These are phyloP conservation scores for Psilocybe azurescens DNA, from an alignment of 768 basidiomycete genomes.

Conservation along the genomic window DNA sequence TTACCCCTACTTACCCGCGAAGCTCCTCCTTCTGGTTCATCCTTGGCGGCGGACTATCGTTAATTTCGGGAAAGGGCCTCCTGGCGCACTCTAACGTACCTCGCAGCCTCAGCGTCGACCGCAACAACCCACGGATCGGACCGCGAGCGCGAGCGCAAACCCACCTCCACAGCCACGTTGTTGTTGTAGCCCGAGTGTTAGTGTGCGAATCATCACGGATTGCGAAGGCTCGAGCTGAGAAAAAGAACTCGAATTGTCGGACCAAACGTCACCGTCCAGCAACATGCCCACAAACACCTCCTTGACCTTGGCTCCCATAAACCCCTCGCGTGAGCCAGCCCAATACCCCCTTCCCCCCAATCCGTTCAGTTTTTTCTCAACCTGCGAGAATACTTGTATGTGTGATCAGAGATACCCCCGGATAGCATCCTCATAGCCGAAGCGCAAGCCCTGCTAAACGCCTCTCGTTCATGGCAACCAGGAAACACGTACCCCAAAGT, in stretches of 20 bases:
- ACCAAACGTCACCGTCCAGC: background rate
- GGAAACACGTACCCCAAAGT: constrained; percentile 52
- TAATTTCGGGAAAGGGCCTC: background rate
- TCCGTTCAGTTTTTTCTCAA: background rate
- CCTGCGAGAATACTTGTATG: background rate
- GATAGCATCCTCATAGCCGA: constrained; percentile 51
- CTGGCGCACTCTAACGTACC: background rate
- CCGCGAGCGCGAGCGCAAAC: background rate
- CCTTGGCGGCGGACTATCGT: too few species aligned
- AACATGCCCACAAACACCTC: constrained; percentile 4
- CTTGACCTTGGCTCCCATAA: constrained; percentile 15
- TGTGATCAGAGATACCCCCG: constrained; percentile 50
- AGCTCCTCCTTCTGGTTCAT: too few species aligned
- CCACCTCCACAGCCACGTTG: background rate
- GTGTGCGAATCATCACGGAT: background rate
- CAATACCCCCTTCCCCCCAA: background rate
- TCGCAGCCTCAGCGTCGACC: background rate
- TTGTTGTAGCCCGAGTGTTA: background rate
- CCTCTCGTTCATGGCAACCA: constrained; percentile 54
- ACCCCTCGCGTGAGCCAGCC: constrained; percentile 13
- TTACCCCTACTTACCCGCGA: too few species aligned
- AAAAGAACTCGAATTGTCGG: background rate
- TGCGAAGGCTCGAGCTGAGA: background rate
- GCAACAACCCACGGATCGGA: background rate
- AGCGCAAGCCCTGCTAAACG: constrained; percentile 48